These are phyloP conservation scores for Cryptococcus neoformans DNA, from an alignment of 1,284 basidiomycete genomes.

Conservation along the genomic window DNA sequence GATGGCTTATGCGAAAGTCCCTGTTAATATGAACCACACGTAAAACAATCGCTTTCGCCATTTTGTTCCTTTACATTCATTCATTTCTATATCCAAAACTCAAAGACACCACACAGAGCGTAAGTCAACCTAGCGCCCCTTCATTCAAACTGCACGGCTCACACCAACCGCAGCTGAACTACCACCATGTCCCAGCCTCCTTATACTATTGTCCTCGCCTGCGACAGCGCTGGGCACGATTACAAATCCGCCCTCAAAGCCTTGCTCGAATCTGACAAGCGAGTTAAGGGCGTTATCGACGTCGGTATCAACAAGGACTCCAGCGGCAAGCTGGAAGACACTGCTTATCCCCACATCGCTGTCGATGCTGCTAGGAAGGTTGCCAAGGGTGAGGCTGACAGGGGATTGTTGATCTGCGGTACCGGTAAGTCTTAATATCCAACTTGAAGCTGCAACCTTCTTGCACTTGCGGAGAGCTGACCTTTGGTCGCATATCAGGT, in stretches of 20 bases:
- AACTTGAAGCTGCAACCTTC: no score
- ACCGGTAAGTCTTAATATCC: slow-evolving; percentile 36
- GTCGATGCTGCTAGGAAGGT: slow-evolving; percentile 50
- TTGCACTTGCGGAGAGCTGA: not conserved
- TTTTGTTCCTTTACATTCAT: no score
- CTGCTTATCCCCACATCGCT: slow-evolving; percentile 52
- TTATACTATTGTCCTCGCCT: slow-evolving; percentile 41
- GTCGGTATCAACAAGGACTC: slow-evolving; percentile 32
- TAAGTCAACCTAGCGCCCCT: no score
- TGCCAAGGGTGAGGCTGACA: slow-evolving; percentile 49
- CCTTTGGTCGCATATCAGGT: slow-evolving; percentile 9
- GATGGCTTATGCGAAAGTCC: no score
- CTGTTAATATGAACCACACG: no score
- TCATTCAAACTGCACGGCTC: no score
- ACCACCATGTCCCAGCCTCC: slow-evolving; percentile 22
- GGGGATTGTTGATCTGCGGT: slow-evolving; percentile 52
- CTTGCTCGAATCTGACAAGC: slow-evolving; percentile 35
- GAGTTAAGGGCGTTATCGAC: slow-evolving; percentile 40
- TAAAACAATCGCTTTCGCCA: no score
- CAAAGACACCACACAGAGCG: no score
- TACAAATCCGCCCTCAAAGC: slow-evolving; percentile 38
- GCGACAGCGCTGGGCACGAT: slow-evolving; percentile 39
- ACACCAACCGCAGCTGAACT: no score
- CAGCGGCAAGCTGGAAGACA: slow-evolving; percentile 31
- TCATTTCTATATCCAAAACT: no score